phyloP scores from a whole-genome alignment of 129 eudicot species.

The Lactuca saligna region DNA sequence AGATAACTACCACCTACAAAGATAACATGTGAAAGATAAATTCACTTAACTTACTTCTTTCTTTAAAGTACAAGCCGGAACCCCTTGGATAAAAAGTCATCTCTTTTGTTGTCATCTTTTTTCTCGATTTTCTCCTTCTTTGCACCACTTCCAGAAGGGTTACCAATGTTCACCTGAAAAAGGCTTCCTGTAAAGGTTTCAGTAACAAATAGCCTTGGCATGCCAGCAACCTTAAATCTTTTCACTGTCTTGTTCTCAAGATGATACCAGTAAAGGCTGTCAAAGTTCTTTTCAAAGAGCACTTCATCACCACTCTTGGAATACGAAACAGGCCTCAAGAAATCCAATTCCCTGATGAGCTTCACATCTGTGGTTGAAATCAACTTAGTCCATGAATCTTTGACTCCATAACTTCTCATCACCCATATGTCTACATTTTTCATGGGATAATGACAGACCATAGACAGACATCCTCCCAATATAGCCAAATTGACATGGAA shows the following conservation, averaged over 20 bases:
- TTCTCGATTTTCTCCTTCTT: slow-evolving; percentile 25
- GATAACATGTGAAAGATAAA: slow-evolving; percentile 5
- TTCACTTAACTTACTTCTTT: slow-evolving; percentile 15
- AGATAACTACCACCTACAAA: neutral
- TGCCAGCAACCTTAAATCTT: slow-evolving; percentile 27
- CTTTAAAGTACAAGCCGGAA: slow-evolving; percentile 35
- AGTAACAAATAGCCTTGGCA: slow-evolving; percentile 29
- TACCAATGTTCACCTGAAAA: slow-evolving; percentile 35
- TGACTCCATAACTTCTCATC: slow-evolving; percentile 31
- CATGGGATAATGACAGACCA: slow-evolving; percentile 33
- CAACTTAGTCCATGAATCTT: slow-evolving; percentile 37
- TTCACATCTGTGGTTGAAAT: slow-evolving; percentile 31
- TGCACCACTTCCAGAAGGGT: slow-evolving; percentile 11
- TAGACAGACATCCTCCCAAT: slow-evolving; percentile 26
- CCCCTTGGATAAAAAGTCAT: slow-evolving; percentile 42
- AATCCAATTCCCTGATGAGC: slow-evolving; percentile 24
- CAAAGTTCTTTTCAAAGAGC: slow-evolving; percentile 36
- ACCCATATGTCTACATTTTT: slow-evolving; percentile 32
- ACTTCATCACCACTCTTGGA: slow-evolving; percentile 35
- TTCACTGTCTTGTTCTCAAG: slow-evolving; percentile 29
- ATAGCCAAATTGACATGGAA: slow-evolving; percentile 25
- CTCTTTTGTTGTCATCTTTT: slow-evolving; percentile 22
- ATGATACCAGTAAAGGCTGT: slow-evolving; percentile 42
- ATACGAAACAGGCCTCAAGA: slow-evolving; percentile 37
- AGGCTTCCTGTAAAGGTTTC: slow-evolving; percentile 34